phyloP scores from a whole-genome alignment of 495 filamentous ascomycete genomes.

The Letharia columbiana region DNA sequence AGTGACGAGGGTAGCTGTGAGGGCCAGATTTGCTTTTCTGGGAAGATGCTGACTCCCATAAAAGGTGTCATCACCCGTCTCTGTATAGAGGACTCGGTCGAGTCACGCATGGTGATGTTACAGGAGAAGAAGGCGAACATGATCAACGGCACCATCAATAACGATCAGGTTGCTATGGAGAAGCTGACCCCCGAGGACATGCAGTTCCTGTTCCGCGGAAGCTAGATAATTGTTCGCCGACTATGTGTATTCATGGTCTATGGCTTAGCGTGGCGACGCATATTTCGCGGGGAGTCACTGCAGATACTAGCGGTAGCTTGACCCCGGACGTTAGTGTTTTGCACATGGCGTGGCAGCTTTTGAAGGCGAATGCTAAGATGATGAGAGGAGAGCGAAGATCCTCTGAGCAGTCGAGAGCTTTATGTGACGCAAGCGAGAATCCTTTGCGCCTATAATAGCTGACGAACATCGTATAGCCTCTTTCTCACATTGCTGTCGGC shows the following conservation, averaged over 20 bases:
- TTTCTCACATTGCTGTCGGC: neutral
- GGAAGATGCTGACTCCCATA: neutral
- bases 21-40: neutral
- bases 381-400: neutral
- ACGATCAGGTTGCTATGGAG: constrained; percentile 77
- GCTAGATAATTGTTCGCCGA: constrained; percentile 23
- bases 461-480: neutral
- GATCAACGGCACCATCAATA: constrained; percentile 92
- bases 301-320: neutral
- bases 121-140: constrained; percentile 97
- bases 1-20: neutral
- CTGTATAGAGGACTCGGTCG: constrained; percentile 92
- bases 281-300: neutral
- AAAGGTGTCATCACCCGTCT: constrained; percentile 70
- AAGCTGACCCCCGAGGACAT: constrained; percentile 84
- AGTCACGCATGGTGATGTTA: constrained; percentile 84
- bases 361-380: neutral
- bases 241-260: neutral
- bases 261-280: no score
- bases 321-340: neutral
- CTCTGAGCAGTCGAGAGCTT: neutral
- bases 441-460: neutral
- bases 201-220: constrained; percentile 84
- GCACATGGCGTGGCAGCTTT: neutral
- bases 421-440: neutral